Evolutionary conservation across 768 basidiomycete genomes (phyloP).

Genomic region (Boletus sp.): DNA sequence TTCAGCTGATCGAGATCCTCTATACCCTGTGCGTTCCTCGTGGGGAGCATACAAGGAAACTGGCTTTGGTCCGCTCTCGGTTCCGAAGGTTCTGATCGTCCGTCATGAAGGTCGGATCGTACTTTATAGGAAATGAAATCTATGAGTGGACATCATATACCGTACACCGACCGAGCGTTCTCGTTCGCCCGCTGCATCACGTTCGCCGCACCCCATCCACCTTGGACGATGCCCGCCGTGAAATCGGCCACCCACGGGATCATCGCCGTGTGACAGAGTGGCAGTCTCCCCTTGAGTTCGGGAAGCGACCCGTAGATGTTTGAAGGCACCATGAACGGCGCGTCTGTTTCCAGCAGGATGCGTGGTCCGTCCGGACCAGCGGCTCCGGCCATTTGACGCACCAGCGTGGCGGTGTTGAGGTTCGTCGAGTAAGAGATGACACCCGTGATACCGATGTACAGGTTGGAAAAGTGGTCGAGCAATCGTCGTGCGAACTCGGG

Average conservation of each 20-base stretch:
- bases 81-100: no score
- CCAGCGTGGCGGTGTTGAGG: constrained; percentile 61
- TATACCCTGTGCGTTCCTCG: no score
- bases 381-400: constrained; percentile 49
- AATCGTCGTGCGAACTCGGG: constrained; percentile 71
- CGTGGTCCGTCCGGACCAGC: constrained; percentile 34
- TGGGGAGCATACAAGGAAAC: no score
- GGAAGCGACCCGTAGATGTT: constrained; percentile 65
- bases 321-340: constrained; percentile 82
- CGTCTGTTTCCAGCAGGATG: constrained; percentile 80
- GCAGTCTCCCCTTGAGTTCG: constrained; percentile 54
- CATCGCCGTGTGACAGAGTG: constrained; percentile 77
- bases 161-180: constrained; percentile 66
- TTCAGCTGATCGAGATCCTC: no score
- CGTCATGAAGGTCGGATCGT: no score
- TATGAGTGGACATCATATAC: constrained; percentile 22
- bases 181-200: constrained; percentile 62
- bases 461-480: constrained; percentile 74
- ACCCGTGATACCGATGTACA: constrained; percentile 84
- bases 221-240: constrained; percentile 48
- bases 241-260: constrained; percentile 84
- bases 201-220: constrained; percentile 50
- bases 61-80: no score
- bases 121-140: no score
- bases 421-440: constrained; percentile 82